Base-by-base conservation (phyloP, 257 asterid genomes). In the Solanum pimpinellifolium region DNA sequence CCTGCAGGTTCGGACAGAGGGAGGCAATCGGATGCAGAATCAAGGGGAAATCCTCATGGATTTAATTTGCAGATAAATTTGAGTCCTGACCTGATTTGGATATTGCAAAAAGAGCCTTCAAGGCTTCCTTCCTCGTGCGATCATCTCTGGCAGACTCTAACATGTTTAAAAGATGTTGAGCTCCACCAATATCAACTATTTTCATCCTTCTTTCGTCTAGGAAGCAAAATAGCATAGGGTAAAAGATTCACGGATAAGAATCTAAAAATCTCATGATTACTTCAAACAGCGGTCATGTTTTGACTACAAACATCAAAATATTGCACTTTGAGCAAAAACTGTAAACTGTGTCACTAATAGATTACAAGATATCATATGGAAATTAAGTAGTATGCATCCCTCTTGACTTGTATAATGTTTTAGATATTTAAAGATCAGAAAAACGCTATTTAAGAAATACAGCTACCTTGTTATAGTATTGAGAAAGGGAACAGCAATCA, bases 31-130 rank as follows among this genome's bases (percentile, higher is more conserved):
- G 9, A 10, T 44, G 41, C 65, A 78, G 25, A 78, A 4, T 78
- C 65, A 78, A 77, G n/a, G 65, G 65, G 37, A 33, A 41, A 78
- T 9, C 65, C 65, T 44, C 84, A 44, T 4, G 65, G 37, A 31
- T 78, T 16, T 49, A 78, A 27, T 46, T 69, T 29, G 41, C 77
- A 70, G 77, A 31, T 15, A 70, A 70, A 70, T 70, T 69, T 70
- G 77, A 70, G 21, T 35, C 18, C 92, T 89, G 52, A 94, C 98
- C 99, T 94, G 99, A 95, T 88, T 94, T 92, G 85, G 99, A 92
- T 91, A 97, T 90, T 83, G 98, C 98, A 89, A 88, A 93, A 86
- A 97, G 97, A 86, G 99, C 99, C 91, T 91, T 93, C 92, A 97
- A 88, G 86, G 99, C 98, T 90, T 90, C 98, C 88, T 90, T 93